Evolutionary conservation across 2,329 filamentous ascomycete genomes (phyloP), one percentile per base, ranked within the genome.

Genomic region (Xylaria hypoxylon): DNA sequence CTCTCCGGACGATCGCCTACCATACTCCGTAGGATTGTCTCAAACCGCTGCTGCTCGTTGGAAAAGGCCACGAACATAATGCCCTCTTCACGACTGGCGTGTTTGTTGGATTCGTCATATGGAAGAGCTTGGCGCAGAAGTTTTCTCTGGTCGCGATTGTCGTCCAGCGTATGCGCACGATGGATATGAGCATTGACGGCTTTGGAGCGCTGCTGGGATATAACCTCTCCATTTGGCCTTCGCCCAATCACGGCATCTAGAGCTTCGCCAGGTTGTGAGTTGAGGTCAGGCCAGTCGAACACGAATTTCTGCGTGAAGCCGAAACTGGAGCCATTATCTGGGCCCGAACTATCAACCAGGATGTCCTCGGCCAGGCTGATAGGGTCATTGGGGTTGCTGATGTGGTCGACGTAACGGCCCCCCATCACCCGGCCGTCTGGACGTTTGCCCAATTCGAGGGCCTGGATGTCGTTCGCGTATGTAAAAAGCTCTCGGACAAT

Each of bases 291-390:
- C 66, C 66, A 68, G 55, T 68, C 66, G 22, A 66, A 62, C 19
- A 44, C 17, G 6, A 68, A 63, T 13, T 66, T 63, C 52, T 68
- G 66, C 6, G 66, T 68, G 44, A 68, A 63, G 24, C 63, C 59
- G 35, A 66, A 68, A n/a, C 42, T 60, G 5, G 59, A 45, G 13
- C 66, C 66, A 10, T 56, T 53, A 15, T 66, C 51, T 35, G 31
- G 47, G 44, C 56, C 59, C 2, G 50, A 2, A 13, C 59, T 57
- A 13, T 45, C 31, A 11, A 64, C 45, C 6, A 68, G 22, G 48
- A 68, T 68, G 45, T 68, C 63, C 48, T 68, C 63, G 19, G 66
- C 55, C 13, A 68, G 50, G 38, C 66, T 68, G 45, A 68, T 68
- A 13, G 63, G 66, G 33, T 68, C 63, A 24, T 68, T 68, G n/a